These are phyloP conservation scores for Lasiodiplodia sp. DNA, from an alignment of 2,329 filamentous ascomycete species.

Conservation along the genomic window DNA sequence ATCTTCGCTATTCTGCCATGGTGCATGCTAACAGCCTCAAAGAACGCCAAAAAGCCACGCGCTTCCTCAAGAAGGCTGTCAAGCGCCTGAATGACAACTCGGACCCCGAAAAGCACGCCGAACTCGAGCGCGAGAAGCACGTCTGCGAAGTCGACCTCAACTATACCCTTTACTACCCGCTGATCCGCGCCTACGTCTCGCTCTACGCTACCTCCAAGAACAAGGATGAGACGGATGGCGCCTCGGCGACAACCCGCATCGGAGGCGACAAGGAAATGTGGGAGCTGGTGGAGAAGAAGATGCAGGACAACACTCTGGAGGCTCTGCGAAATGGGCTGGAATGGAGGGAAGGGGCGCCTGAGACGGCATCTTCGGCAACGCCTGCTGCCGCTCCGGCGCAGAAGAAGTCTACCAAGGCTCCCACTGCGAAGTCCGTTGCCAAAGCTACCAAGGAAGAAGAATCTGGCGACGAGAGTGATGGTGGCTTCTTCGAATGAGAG, in stretches of 20 bases:
- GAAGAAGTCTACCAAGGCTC: constrained; percentile 23
- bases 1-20: constrained; percentile 22
- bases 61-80: constrained; percentile 70
- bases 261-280: constrained; percentile 68
- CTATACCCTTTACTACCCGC: constrained; percentile 76
- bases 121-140: constrained; percentile 67
- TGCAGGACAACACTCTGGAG: constrained; percentile 65
- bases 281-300: constrained; percentile 70
- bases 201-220: constrained; percentile 54
- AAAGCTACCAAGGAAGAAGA: constrained; percentile 24
- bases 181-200: constrained; percentile 73
- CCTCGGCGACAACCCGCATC: constrained; percentile 40
- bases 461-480: constrained; percentile 41
- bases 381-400: constrained; percentile 19
- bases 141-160: constrained; percentile 76
- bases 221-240: constrained; percentile 36
- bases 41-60: constrained; percentile 77
- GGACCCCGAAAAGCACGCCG: constrained; percentile 60
- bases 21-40: constrained; percentile 2
- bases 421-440: not conserved
- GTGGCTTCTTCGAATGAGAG: constrained; percentile 46
- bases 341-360: constrained; percentile 1
- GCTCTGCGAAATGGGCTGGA: constrained; percentile 62
- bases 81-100: constrained; percentile 62
- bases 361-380: not conserved